A percentile compares a stretch with the other conserved stretches of the same genome.
Conservation (phyloP, 352 stramenopile genomes). For the Phytophthora macrochlamydospora region DNA sequence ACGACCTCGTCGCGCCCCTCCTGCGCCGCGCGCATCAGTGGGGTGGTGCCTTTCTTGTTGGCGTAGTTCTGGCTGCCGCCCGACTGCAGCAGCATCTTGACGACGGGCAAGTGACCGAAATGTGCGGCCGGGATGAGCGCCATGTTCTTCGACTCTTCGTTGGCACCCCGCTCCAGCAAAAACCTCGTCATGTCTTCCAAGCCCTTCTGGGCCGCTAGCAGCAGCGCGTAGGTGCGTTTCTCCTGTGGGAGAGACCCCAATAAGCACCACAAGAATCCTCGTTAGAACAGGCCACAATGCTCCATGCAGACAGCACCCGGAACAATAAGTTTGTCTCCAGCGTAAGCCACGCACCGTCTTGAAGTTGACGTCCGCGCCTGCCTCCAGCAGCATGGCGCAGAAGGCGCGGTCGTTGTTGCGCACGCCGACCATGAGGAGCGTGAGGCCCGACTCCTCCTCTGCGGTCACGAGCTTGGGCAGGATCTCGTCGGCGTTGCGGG, state of each 20-base stretch:
- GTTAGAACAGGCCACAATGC: conserved; percentile 9
- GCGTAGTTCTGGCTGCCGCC: conserved; percentile 82
- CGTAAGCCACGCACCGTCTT: conserved; percentile 56
- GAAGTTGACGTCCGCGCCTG: conserved; percentile 84
- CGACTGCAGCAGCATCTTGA: conserved; percentile 71
- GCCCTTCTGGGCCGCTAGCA: conserved; percentile 86
- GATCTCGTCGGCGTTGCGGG: conserved; percentile 48
- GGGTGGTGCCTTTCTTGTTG: conserved; percentile 89
- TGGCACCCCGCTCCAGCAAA: conserved; percentile 65
- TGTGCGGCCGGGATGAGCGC: conserved; percentile 84
- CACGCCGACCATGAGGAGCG: conserved; percentile 83
- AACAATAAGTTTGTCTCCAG: background rate
- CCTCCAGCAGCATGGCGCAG: conserved; percentile 65
- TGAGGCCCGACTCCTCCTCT: conserved; percentile 84
- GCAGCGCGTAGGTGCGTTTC: conserved; percentile 77
- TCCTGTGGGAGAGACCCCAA: conserved; percentile 46
- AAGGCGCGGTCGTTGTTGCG: conserved; percentile 62
- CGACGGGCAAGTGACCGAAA: conserved; percentile 80
- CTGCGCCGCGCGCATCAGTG: conserved; percentile 86
- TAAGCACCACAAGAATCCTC: conserved; percentile 8
- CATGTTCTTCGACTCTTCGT: conserved; percentile 87
- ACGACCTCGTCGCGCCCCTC: conserved; percentile 84
- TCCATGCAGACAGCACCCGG: background rate
- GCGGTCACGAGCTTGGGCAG: conserved; percentile 55
- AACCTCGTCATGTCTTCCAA: conserved; percentile 74